Evolutionary conservation across 2,329 filamentous ascomycete species (phyloP).

Genomic region (Colletotrichum karsti): DNA sequence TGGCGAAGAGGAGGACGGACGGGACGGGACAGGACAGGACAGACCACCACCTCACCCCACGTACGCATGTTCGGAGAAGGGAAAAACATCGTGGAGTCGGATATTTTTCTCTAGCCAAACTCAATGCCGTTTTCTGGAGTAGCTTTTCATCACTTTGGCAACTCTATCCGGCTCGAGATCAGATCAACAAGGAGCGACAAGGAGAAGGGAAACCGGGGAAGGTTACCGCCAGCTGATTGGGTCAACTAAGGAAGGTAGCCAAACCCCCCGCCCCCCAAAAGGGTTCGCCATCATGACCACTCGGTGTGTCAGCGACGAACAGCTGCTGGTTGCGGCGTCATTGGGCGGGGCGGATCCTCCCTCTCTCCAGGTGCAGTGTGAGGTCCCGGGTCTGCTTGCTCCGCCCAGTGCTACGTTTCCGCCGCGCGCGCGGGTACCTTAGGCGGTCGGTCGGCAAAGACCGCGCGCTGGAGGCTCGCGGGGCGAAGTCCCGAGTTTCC

Average conservation of each 20-base stretch:
- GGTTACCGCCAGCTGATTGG: conserved; percentile 12
- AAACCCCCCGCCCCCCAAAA: too few relatives aligned
- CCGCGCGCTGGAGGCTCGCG: neutral
- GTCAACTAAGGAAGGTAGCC: too few relatives aligned
- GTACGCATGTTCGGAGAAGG: neutral
- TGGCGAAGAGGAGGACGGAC: neutral
- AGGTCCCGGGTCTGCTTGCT: too few relatives aligned
- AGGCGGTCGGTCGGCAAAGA: neutral
- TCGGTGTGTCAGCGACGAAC: neutral
- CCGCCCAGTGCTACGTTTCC: too few relatives aligned
- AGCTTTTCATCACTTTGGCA: neutral
- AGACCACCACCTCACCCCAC: too few relatives aligned
- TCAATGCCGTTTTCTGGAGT: neutral
- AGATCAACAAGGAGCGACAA: neutral
- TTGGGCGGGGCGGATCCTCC: neutral
- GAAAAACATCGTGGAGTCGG: too few relatives aligned
- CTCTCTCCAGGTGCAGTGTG: too few relatives aligned
- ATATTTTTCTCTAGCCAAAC: neutral
- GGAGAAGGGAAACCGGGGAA: neutral
- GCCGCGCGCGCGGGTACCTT: neutral
- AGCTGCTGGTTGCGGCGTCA: neutral
- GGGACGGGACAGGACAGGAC: too few relatives aligned
- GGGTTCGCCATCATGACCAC: neutral
- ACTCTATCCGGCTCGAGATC: conserved; percentile 2
- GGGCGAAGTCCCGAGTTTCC: too few relatives aligned